Conservation (phyloP, 2,329 filamentous ascomycete species). For the Colletotrichum lindemuthianum region DNA sequence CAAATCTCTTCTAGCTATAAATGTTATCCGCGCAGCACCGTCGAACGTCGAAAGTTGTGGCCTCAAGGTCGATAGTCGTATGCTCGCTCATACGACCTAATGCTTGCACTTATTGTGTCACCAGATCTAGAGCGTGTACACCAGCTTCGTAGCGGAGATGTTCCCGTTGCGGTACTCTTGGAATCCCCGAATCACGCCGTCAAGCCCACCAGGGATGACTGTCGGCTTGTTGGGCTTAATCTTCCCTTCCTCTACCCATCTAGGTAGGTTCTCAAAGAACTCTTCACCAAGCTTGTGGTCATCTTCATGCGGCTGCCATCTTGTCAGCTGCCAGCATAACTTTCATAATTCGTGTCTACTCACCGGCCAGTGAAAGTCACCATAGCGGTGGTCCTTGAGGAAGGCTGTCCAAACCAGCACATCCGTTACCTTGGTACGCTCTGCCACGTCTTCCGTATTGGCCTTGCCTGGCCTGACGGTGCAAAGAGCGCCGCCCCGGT, state of each 20-base stretch:
- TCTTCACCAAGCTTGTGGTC: constrained; percentile 50
- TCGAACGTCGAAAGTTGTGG: too few relatives aligned
- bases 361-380: constrained; percentile 49
- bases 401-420: constrained; percentile 56
- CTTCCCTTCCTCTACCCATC: constrained; percentile 45
- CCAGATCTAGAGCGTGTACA: constrained; percentile 45
- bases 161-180: constrained; percentile 50
- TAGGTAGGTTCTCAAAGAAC: constrained; percentile 49
- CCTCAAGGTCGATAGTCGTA: too few relatives aligned
- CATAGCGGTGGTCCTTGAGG: constrained; percentile 50
- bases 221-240: constrained; percentile 48
- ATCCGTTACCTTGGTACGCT: constrained; percentile 48
- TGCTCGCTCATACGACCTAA: too few relatives aligned
- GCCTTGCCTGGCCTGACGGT: constrained; percentile 54
- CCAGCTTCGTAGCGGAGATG: constrained; percentile 52
- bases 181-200: constrained; percentile 46
- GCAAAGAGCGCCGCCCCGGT: constrained; percentile 46
- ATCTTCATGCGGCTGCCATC: constrained; percentile 43
- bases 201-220: constrained; percentile 44
- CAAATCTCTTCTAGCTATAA: too few relatives aligned
- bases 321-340: neutral
- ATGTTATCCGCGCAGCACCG: too few relatives aligned
- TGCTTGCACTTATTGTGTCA: neutral
- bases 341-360: constrained; percentile 28
- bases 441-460: constrained; percentile 47